phyloP scores from a whole-genome alignment of 306 rosid species.

The Prunus armeniaca region DNA sequence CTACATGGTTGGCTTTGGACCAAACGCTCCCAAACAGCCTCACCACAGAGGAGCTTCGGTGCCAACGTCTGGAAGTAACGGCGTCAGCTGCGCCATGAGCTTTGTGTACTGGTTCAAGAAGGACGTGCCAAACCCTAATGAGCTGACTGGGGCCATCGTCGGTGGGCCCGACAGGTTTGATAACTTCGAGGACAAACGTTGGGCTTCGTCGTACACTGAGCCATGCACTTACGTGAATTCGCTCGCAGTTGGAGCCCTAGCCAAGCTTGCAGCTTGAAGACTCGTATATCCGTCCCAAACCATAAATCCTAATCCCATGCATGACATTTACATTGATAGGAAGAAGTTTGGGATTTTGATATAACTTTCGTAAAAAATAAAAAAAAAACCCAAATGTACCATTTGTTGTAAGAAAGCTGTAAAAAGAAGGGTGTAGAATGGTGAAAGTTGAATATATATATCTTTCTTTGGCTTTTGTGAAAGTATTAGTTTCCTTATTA shows the following conservation, averaged over 20 bases:
- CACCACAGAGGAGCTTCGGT: constrained; percentile 92
- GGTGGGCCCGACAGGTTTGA: constrained; percentile 76
- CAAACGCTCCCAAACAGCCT: constrained; percentile 64
- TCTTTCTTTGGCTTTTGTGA: neutral
- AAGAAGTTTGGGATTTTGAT: neutral
- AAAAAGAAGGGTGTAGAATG: neutral
- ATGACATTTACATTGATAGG: neutral
- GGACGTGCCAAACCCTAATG: constrained; percentile 63
- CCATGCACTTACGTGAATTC: constrained; percentile 88
- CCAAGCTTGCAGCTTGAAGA: constrained; percentile 51
- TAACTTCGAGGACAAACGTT: constrained; percentile 66
- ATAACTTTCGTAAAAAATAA: neutral
- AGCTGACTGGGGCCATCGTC: constrained; percentile 84
- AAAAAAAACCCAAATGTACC: neutral
- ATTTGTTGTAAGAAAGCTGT: neutral
- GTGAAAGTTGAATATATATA: neutral
- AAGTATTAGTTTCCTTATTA: too few species aligned
- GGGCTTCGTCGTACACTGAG: constrained; percentile 62
- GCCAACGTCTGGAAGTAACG: constrained; percentile 15
- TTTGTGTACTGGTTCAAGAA: constrained; percentile 47
- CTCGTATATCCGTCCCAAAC: neutral
- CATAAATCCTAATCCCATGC: neutral
- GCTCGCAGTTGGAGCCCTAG: constrained; percentile 65
- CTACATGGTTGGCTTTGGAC: constrained; percentile 85
- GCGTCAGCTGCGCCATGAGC: constrained; percentile 40